These are phyloP conservation scores for Lepidium campestre DNA, from an alignment of 441 rosid species.

Conservation along the genomic window DNA sequence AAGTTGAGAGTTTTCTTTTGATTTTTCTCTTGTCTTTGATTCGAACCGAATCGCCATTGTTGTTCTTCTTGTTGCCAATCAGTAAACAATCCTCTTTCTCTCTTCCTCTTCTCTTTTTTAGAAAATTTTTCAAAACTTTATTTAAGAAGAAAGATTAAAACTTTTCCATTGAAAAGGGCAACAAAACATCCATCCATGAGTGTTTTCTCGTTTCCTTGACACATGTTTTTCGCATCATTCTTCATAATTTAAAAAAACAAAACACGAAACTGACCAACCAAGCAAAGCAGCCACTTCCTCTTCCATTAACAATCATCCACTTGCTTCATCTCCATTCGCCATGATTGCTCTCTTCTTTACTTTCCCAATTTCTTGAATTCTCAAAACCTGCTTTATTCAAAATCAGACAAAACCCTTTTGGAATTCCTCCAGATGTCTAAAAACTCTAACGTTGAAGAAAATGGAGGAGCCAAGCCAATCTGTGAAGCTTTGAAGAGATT, in stretches of 20 bases:
- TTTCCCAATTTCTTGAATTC: slow-evolving; percentile 5
- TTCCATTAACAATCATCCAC: slow-evolving; percentile 14
- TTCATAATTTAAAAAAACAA: neutral
- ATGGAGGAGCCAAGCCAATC: slow-evolving; percentile 23
- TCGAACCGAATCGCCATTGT: slow-evolving; percentile 26
- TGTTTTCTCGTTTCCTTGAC: slow-evolving; percentile 28
- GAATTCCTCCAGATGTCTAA: slow-evolving; percentile 20
- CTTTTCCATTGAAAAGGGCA: neutral
- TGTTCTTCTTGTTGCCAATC: neutral
- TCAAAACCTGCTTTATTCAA: neutral
- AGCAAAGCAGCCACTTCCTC: slow-evolving; percentile 22
- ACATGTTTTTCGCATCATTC: slow-evolving; percentile 35
- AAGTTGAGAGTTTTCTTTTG: slow-evolving; percentile 29
- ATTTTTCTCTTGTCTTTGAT: slow-evolving; percentile 14
- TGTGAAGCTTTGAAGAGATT: slow-evolving; percentile 47
- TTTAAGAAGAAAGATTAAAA: neutral
- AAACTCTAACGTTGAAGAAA: slow-evolving; percentile 16
- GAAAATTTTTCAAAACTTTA: neutral
- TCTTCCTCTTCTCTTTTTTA: slow-evolving; percentile 12
- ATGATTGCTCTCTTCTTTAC: neutral
- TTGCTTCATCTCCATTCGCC: slow-evolving; percentile 21
- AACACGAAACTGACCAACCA: slow-evolving; percentile 29
- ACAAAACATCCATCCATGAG: slow-evolving; percentile 13
- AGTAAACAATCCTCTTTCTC: neutral
- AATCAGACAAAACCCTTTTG: neutral